These are phyloP conservation scores for Chlorencoelia australis DNA, from an alignment of 2,329 filamentous ascomycete genomes.

Conservation along the genomic window DNA sequence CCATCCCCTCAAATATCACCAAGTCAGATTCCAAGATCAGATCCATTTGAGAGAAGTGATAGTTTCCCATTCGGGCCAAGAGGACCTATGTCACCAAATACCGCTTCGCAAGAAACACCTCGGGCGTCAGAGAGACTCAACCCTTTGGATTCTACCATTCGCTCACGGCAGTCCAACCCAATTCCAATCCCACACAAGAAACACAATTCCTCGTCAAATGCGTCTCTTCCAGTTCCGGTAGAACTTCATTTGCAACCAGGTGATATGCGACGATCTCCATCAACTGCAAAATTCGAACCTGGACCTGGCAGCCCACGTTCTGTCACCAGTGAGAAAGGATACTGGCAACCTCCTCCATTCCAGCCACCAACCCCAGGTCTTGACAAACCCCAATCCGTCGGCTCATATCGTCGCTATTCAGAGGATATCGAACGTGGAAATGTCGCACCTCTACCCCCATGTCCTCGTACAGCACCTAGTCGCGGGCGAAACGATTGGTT, in stretches of 20 bases:
- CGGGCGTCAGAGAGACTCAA: slow-evolving; percentile 15
- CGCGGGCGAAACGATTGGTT: slow-evolving; percentile 69
- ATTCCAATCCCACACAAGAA: slow-evolving; percentile 9
- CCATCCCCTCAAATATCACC: slow-evolving; percentile 24
- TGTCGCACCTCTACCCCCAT: slow-evolving; percentile 49
- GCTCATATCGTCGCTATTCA: slow-evolving; percentile 43
- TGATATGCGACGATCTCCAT: slow-evolving; percentile 12
- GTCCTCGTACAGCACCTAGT: slow-evolving; percentile 54
- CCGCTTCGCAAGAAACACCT: slow-evolving; percentile 11
- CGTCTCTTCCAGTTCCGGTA: slow-evolving; percentile 19
- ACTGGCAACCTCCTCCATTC: slow-evolving; percentile 39
- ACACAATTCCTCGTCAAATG: slow-evolving; percentile 6
- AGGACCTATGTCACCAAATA: slow-evolving; percentile 20
- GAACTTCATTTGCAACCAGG: slow-evolving; percentile 13
- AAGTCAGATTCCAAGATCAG: slow-evolving; percentile 15
- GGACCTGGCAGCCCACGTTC: slow-evolving; percentile 7
- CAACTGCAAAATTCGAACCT: slow-evolving; percentile 14
- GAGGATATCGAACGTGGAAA: slow-evolving; percentile 39
- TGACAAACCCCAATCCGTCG: slow-evolving; percentile 33
- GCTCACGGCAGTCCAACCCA: slow-evolving; percentile 7
- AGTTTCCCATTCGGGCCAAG: slow-evolving; percentile 18
- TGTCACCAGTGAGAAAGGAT: slow-evolving; percentile 6
- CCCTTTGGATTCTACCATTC: slow-evolving; percentile 12
- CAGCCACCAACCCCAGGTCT: slow-evolving; percentile 28
- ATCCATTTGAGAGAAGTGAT: slow-evolving; percentile 19